A percentile compares a stretch with the other conserved stretches of the same genome.
Evolutionary conservation across 306 rosid genomes (phyloP).

Genomic region (Delonix regia): DNA sequence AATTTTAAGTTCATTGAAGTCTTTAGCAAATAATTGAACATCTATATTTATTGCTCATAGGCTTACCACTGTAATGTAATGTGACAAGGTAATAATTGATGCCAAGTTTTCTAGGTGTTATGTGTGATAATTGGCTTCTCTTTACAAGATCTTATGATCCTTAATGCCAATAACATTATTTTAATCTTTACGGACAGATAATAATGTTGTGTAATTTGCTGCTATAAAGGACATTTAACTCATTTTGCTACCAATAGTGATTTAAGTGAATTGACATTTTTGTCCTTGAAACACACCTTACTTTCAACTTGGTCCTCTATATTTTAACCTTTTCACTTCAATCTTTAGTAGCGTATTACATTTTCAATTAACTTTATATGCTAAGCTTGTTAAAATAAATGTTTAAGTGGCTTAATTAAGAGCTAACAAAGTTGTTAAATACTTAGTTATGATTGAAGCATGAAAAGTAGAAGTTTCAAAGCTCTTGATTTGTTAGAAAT

Average conservation of each 20-base stretch:
- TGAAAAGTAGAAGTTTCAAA: too few relatives aligned
- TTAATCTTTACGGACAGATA: background rate
- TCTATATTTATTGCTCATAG: constrained; percentile 91
- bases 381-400: too few relatives aligned
- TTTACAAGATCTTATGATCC: constrained; percentile 8
- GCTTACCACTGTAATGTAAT: constrained; percentile 96
- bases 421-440: too few relatives aligned
- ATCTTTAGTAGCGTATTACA: too few relatives aligned
- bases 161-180: background rate
- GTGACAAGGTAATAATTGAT: constrained; percentile 65
- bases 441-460: too few relatives aligned
- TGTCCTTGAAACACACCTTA: too few relatives aligned
- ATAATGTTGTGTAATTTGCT: background rate
- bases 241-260: background rate
- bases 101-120: constrained; percentile 10
- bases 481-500: too few relatives aligned
- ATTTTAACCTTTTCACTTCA: too few relatives aligned
- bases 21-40: constrained; percentile 76
- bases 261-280: too few relatives aligned
- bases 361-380: too few relatives aligned
- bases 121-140: background rate
- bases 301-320: too few relatives aligned
- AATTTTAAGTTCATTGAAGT: constrained; percentile 77
- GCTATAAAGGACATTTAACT: background rate
- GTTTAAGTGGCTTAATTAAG: too few relatives aligned